Evolutionary conservation across 352 stramenopile species (phyloP).

Genomic region (Thraustochytrium sp.): DNA sequence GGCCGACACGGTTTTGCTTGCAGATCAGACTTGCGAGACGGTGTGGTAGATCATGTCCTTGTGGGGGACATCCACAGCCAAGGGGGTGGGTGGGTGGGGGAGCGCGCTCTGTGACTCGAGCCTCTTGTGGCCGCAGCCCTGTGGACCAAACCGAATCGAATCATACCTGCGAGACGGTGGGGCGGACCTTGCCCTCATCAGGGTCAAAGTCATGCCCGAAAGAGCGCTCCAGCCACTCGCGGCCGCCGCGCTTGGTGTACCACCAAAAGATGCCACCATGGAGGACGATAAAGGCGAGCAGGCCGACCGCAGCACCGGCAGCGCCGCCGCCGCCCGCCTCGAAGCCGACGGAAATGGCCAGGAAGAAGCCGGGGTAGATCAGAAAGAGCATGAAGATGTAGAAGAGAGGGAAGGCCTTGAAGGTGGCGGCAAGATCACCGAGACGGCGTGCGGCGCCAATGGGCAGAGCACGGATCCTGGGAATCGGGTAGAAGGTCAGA

Average conservation of each 20-base stretch:
- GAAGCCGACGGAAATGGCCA: neutral
- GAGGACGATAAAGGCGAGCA: neutral
- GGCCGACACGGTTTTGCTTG: too few species aligned
- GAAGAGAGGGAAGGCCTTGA: conserved; percentile 55
- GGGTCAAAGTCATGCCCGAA: neutral
- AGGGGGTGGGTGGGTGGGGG: too few species aligned
- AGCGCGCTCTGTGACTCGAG: too few species aligned
- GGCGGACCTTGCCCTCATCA: neutral
- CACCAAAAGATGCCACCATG: neutral
- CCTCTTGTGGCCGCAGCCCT: too few species aligned
- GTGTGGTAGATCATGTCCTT: too few species aligned
- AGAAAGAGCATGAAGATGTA: conserved; percentile 61
- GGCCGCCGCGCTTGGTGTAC: neutral
- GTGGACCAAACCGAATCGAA: too few species aligned
- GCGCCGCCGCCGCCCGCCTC: neutral
- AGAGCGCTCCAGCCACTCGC: neutral
- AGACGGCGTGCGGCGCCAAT: conserved; percentile 64
- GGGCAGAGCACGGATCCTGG: conserved; percentile 69
- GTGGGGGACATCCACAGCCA: too few species aligned
- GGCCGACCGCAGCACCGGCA: neutral
- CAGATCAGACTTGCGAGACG: too few species aligned
- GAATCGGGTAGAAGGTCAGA: conserved; percentile 81
- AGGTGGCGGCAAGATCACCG: conserved; percentile 56
- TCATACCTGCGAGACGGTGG: too few species aligned
- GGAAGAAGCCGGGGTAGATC: conserved; percentile 3